phyloP scores from a whole-genome alignment of 176 grass and related monocot genomes.

The Phoenix roebelenii region DNA sequence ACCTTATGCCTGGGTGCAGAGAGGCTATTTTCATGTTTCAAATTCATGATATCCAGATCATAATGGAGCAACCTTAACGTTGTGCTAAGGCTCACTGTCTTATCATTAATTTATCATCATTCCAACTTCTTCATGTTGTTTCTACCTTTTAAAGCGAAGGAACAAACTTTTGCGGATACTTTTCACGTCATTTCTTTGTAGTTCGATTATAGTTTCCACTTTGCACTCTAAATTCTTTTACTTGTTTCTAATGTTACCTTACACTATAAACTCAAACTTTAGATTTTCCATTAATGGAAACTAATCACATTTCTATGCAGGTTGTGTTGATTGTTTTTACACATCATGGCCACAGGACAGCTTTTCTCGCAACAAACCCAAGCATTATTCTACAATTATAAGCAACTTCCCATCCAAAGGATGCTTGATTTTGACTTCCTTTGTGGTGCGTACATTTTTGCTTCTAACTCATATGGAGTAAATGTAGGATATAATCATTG shows the following conservation, averaged over 20 bases:
- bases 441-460: constrained; percentile 43
- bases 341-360: constrained; percentile 79
- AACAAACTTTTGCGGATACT: too few species aligned
- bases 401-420: constrained; percentile 95
- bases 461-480: constrained; percentile 9
- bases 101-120: too few species aligned
- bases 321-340: not conserved
- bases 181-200: too few species aligned
- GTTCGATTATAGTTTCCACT: too few species aligned
- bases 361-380: constrained; percentile 87
- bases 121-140: too few species aligned
- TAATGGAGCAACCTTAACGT: too few species aligned
- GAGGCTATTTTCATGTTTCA: too few species aligned
- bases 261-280: not conserved
- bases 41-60: too few species aligned
- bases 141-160: too few species aligned
- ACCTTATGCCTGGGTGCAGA: too few species aligned
- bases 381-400: constrained; percentile 98
- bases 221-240: not conserved
- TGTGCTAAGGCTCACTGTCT: too few species aligned
- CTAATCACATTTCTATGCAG: constrained; percentile 20
- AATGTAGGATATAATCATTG: too few species aligned
- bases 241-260: not conserved
- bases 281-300: not conserved
- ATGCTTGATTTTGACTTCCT: constrained; percentile 99